Conservation (phyloP, 768 basidiomycete species). For the Cyclocybe cylindracea region DNA sequence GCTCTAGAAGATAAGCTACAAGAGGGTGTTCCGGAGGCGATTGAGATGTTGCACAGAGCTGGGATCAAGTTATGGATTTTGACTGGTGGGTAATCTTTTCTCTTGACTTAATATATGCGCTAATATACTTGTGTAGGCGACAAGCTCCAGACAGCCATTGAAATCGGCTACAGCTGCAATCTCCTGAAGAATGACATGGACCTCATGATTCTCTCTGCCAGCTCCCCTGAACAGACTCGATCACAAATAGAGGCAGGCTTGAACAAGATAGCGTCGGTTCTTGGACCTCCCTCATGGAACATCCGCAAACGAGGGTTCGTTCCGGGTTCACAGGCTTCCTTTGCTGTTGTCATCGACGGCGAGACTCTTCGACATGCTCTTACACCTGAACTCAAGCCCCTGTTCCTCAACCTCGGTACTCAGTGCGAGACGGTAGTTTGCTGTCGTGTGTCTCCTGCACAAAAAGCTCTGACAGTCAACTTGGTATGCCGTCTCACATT, state of each 20-base stretch:
- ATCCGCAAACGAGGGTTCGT: slow-evolving; percentile 66
- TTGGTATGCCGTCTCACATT: slow-evolving; percentile 50
- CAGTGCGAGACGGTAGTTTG: slow-evolving; percentile 99
- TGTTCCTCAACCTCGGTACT: slow-evolving; percentile 91
- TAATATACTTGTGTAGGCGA: slow-evolving; percentile 55
- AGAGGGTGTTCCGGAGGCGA: slow-evolving; percentile 95
- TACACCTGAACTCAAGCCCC: slow-evolving; percentile 69
- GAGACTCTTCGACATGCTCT: slow-evolving; percentile 87
- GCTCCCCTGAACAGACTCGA: slow-evolving; percentile 70
- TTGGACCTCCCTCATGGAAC: slow-evolving; percentile 73
- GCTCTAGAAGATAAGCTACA: slow-evolving; percentile 97
- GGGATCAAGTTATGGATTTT: slow-evolving; percentile 99
- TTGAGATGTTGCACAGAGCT: slow-evolving; percentile 86
- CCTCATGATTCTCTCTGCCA: slow-evolving; percentile 94
- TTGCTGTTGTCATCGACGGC: slow-evolving; percentile 96
- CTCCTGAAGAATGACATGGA: slow-evolving; percentile 94
- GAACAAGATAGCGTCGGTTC: slow-evolving; percentile 89
- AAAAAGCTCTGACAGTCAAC: slow-evolving; percentile 97
- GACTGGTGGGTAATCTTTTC: slow-evolving; percentile 57
- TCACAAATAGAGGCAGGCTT: slow-evolving; percentile 89
- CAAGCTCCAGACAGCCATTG: slow-evolving; percentile 97
- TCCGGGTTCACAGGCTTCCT: slow-evolving; percentile 66
- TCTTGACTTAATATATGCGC: background rate
- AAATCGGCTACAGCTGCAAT: slow-evolving; percentile 97
- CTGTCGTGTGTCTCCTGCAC: slow-evolving; percentile 95